These are phyloP conservation scores for Corinectria fuckeliana DNA, from an alignment of 2,329 filamentous ascomycete species.

Conservation along the genomic window DNA sequence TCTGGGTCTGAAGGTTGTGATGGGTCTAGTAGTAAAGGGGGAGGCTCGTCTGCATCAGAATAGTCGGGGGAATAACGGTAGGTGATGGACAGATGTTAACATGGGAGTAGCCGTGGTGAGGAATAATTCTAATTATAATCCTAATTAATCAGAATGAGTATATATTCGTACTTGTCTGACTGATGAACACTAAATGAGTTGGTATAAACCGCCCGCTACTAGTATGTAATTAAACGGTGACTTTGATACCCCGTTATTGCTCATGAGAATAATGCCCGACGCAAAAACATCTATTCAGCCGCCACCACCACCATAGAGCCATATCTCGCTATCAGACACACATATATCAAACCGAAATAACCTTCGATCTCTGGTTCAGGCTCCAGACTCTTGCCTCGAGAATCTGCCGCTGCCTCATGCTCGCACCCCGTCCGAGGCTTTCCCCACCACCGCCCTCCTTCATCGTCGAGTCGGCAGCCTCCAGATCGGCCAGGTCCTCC, in stretches of 20 bases:
- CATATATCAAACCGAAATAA: conserved; percentile 8
- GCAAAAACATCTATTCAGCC: background rate
- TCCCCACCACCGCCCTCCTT: conserved; percentile 20
- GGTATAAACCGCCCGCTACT: background rate
- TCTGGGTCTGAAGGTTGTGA: background rate
- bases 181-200: no score
- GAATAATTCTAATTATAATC: no score
- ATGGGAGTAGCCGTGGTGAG: no score
- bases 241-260: background rate
- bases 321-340: background rate
- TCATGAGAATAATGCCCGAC: background rate
- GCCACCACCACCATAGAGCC: background rate
- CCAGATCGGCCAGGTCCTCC: conserved; percentile 28
- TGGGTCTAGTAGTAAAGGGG: background rate
- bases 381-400: conserved; percentile 34
- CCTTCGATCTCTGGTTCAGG: conserved; percentile 22
- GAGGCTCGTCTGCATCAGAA: background rate
- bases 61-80: background rate
- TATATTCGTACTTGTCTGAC: background rate
- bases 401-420: conserved; percentile 32
- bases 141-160: background rate
- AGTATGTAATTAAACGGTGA: no score
- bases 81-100: background rate
- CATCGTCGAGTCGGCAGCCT: conserved; percentile 24
- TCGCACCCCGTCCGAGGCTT: conserved; percentile 13